Evolutionary conservation across 73 alveolate genomes (phyloP).

Genomic region (Tetrahymena borealis): DNA sequence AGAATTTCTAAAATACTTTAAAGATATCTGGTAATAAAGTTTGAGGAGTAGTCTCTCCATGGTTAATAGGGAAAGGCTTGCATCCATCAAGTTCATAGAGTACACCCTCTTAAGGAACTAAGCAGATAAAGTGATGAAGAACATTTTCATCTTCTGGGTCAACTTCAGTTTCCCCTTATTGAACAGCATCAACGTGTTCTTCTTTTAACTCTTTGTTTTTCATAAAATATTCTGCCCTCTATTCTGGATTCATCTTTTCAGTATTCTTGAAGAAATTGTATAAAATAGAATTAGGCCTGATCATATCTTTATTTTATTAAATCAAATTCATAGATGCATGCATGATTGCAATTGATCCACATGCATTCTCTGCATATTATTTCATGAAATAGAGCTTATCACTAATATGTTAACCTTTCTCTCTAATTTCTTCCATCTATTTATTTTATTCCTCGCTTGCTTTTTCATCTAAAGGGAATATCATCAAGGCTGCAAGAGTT

Average conservation of each 20-base stretch:
- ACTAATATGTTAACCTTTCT: background rate
- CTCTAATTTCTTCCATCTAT: constrained; percentile 13
- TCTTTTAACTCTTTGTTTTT: background rate
- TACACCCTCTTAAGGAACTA: background rate
- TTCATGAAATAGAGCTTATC: constrained; percentile 40
- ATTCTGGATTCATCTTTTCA: background rate
- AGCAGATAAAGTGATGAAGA: background rate
- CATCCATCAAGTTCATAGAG: background rate
- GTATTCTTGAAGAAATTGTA: background rate
- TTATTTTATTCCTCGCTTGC: constrained; percentile 6
- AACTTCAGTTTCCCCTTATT: background rate
- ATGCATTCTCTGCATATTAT: constrained; percentile 51
- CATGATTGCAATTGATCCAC: constrained; percentile 48
- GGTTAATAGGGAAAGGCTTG: background rate
- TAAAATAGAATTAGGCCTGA: background rate
- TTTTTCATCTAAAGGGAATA: constrained; percentile 34
- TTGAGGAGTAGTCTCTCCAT: background rate
- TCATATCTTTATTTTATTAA: background rate
- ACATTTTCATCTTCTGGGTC: background rate
- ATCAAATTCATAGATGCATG: constrained; percentile 36
- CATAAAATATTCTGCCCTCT: background rate
- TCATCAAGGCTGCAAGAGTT: constrained; percentile 37
- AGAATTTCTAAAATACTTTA: background rate
- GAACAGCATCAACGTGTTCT: background rate
- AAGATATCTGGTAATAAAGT: background rate